These are phyloP conservation scores for Diaporthe longicolla DNA, from an alignment of 2,329 filamentous ascomycete genomes.

Conservation along the genomic window DNA sequence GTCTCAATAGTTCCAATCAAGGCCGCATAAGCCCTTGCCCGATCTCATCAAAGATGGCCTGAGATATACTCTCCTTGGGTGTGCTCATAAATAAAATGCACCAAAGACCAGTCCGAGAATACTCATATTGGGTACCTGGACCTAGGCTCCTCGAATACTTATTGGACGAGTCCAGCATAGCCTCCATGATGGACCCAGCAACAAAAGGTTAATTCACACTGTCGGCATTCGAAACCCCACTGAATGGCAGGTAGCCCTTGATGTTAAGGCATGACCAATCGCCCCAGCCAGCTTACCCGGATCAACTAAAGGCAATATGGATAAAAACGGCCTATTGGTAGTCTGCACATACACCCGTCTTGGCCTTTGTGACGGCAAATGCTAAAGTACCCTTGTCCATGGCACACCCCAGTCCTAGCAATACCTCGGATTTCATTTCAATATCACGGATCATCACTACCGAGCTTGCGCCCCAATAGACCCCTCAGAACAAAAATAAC, in stretches of 20 bases:
- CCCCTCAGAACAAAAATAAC: not conserved
- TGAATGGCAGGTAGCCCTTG: not conserved
- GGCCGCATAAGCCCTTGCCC: not conserved
- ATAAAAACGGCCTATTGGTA: conserved; percentile 30
- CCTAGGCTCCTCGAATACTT: not conserved
- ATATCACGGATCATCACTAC: conserved; percentile 26
- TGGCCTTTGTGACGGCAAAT: conserved; percentile 17
- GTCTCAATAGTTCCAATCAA: not conserved
- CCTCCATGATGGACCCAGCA: not conserved
- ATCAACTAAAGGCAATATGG: conserved; percentile 14
- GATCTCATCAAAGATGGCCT: not conserved
- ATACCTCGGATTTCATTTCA: conserved; percentile 23
- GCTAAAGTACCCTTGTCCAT: conserved; percentile 23
- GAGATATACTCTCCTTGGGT: conserved; percentile 1
- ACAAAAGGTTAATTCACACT: not conserved
- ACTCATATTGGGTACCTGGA: too few relatives aligned
- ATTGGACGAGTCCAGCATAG: not conserved
- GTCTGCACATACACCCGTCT: conserved; percentile 24
- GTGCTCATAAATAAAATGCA: conserved; percentile 20
- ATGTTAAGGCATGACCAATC: not conserved
- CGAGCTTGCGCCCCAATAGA: conserved; percentile 4
- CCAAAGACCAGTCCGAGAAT: not conserved
- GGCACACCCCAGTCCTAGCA: conserved; percentile 15
- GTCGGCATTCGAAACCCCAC: conserved; percentile 1
- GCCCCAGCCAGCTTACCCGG: conserved; percentile 1